These are phyloP conservation scores for Scheffersomyces illinoinensis DNA, from an alignment of 1,139 yeast species.

Conservation along the genomic window DNA sequence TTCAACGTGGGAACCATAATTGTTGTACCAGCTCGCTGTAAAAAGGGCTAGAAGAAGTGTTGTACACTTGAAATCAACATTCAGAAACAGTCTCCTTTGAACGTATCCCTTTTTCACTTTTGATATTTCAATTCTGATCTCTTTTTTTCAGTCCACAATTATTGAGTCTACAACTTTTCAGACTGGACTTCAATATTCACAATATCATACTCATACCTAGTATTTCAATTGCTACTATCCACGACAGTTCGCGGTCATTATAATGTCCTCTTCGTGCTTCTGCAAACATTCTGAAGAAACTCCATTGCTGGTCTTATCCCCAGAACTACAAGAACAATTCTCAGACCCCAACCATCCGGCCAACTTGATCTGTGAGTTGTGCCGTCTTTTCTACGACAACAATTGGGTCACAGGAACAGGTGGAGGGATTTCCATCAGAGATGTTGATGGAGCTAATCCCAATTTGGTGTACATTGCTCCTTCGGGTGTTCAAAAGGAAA, in stretches of 20 bases:
- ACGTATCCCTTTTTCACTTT: neutral
- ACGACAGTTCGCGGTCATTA: neutral
- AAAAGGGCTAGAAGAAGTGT: neutral
- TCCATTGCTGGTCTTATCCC: neutral
- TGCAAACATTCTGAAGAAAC: neutral
- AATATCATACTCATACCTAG: neutral
- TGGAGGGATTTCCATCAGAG: constrained; percentile 85
- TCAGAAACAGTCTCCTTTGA: neutral
- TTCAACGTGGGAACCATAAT: neutral
- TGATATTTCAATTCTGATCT: neutral
- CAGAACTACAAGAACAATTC: constrained; percentile 4
- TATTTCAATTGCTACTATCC: neutral
- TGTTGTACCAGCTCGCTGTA: too few species aligned
- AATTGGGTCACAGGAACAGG: constrained; percentile 98
- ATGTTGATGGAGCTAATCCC: constrained; percentile 45
- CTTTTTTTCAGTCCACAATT: neutral
- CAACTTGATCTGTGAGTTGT: constrained; percentile 78
- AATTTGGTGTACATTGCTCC: constrained; percentile 79
- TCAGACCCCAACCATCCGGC: constrained; percentile 76
- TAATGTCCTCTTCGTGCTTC: constrained; percentile 4
- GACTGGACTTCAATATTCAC: constrained; percentile 1
- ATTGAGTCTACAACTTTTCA: neutral
- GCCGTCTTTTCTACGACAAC: constrained; percentile 72
- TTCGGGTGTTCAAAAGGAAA: constrained; percentile 92
- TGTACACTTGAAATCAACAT: neutral